Evolutionary conservation across 2,329 filamentous ascomycete genomes (phyloP), one percentile per base, ranked within the genome.

Genomic region (Didymella exigua): DNA sequence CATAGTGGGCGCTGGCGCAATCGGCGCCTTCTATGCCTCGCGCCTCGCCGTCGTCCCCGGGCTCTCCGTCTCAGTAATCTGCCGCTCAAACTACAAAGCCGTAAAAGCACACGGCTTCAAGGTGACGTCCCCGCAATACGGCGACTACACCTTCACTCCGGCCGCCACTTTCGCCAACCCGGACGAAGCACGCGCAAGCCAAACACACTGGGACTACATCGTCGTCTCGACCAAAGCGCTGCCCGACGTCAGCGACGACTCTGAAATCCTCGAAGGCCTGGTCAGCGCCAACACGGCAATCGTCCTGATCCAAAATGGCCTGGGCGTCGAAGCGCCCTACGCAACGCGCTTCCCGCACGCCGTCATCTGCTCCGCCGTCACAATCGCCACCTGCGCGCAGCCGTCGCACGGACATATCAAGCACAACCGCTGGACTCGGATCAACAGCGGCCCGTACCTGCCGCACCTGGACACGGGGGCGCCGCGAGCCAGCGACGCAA

Each of bases 351-450:
- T 90, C 63, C 85, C 87, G 0, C 40, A 68, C 2, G 83, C 81
- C 1, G 80, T 83, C 1, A 84, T 91, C 41, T 75, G 90, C 54
- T 88, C 84, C 63, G 88, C 85, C 21, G 88, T 90, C 26, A 90
- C 88, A 2, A 81, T 90, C 56, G 81, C 88, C 27, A 88, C 84
- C 60, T 88, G 86, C 14, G 88, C 87, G 60, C 88, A 90, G 73
- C 82, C 81, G 5, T 75, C 76, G 2, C 85, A 82, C 21, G 88
- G 88, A 5, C 76, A 82, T 0, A 83, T 91, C 52, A 80, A 83
- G 41, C 88, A 91, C 74, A 89, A 90, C 70, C 82, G 87, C 33
- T 91, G 88, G 88, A 91, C 88, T 38, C 78, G 88, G 34, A 86
- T 90, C 56, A 88, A 86, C 66, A 80, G 89, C 46, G 88, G 88